Evolutionary conservation across 2,329 filamentous ascomycete genomes (phyloP), one percentile per base, ranked within the genome.

Genomic region (Tothia fuscella): DNA sequence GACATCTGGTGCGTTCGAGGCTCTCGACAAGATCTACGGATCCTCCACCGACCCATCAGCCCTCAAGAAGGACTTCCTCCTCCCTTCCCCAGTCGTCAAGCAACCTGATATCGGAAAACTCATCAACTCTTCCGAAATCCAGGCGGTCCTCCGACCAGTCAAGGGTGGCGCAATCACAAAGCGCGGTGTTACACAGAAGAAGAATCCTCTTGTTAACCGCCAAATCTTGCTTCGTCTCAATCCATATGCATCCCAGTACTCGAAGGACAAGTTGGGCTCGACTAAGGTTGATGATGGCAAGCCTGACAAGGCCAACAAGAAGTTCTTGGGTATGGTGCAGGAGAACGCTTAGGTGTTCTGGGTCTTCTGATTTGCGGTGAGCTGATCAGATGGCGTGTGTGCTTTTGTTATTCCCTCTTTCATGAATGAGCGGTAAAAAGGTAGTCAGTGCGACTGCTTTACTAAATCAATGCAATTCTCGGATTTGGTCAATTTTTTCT

Each of bases 181-280:
- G 80, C 85, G 91, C 63, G 71, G 74, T 55, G 71, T 76, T 61
- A 86, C 94, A 55, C 89, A 95, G 79, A 98, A 98, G 87, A 96
- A 96, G 88, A 98, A 98, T 79, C 91, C 91, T 61, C 87, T 98
- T 56, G 76, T 75, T 71, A 98, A 98, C 83, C 93, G 87, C 80
- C 91, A 96, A 78, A 82, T 98, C 55, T 78, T 95, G 70, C 83
- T 98, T 64, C 83, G 91, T 60, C 83, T 98, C 67, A 98, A 98
- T 82, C 91, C 91, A 51, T 98, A 98, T 71, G 89, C 91, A 56
- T 74, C 81, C 57, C 80, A 84, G 50, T 98, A 93, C 71, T 73
- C 80, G 56, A 85, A 93, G 76, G 77, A 86, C 60, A 82, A 86
- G 70, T 66, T 91, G 46, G 85, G 85, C 53, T 74, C 81, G 67